These are phyloP conservation scores for Camellia granthamiana DNA, from an alignment of 148 eudicot genomes.

Conservation along the genomic window DNA sequence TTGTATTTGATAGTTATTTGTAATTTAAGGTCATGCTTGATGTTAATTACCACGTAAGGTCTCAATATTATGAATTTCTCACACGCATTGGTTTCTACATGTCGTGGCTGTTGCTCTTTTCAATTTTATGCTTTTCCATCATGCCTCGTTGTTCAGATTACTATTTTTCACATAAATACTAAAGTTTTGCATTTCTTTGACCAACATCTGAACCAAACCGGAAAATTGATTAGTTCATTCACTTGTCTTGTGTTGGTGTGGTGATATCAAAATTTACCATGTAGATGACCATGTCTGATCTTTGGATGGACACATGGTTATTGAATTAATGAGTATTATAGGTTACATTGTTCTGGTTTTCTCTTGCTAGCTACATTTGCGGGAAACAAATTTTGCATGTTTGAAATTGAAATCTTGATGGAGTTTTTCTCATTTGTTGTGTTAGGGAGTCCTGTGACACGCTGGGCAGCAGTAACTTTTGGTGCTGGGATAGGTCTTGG, in stretches of 20 bases:
- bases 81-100: background rate
- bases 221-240: background rate
- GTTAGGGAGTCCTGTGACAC: conserved; percentile 80
- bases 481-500: conserved; percentile 93
- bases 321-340: background rate
- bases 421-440: conserved; percentile 7
- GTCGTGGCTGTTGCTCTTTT: background rate
- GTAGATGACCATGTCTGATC: background rate
- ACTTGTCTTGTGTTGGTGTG: background rate
- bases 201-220: background rate
- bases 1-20: no score
- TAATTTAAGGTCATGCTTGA: conserved; percentile 18
- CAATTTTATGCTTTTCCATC: background rate
- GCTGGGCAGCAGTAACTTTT: conserved; percentile 91
- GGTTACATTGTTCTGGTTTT: background rate
- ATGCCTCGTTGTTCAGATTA: background rate
- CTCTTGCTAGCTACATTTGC: background rate
- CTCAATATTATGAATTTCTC: background rate
- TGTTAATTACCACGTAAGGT: conserved; percentile 5
- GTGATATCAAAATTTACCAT: background rate
- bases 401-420: background rate
- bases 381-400: background rate
- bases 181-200: background rate
- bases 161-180: background rate
- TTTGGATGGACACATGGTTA: background rate